Evolutionary conservation across 768 basidiomycete species (phyloP).

Genomic region (Hortiboletus flavorubellus): DNA sequence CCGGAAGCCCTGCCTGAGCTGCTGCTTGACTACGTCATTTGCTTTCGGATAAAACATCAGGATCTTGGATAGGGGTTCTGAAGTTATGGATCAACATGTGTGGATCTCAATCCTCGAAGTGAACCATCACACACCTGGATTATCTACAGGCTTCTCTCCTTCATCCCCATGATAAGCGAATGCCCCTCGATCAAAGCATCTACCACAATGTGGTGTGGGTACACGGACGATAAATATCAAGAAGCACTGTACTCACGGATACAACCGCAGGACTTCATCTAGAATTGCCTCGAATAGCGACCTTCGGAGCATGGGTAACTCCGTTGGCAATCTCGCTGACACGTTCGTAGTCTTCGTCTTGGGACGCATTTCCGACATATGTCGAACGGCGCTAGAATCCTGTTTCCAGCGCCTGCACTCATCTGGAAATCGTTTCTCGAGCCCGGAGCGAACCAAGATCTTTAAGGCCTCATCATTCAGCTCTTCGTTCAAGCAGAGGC

Average conservation of each 20-base stretch:
- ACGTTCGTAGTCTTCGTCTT: no score
- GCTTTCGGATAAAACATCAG: conserved; percentile 15
- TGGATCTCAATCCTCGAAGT: not conserved
- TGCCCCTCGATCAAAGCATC: not conserved
- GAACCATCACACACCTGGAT: not conserved
- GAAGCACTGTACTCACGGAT: conserved; percentile 18
- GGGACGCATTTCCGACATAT: no score
- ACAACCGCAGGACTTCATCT: conserved; percentile 18
- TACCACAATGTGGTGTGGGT: no score
- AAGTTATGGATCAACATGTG: not conserved
- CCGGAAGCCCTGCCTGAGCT: not conserved
- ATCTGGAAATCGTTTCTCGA: conserved; percentile 23
- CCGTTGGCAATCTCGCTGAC: not conserved
- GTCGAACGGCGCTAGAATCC: no score
- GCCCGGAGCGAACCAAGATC: conserved; percentile 28
- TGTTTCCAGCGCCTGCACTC: no score
- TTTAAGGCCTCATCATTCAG: conserved; percentile 24
- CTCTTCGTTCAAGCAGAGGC: conserved; percentile 21
- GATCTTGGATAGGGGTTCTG: not conserved
- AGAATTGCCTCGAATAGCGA: conserved; percentile 26
- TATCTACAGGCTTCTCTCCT: no score
- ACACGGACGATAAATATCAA: no score
- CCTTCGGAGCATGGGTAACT: conserved; percentile 8
- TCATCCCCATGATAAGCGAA: not conserved
- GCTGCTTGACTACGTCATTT: not conserved